Evolutionary conservation across 2,329 filamentous ascomycete genomes (phyloP).

Genomic region (Colletotrichum australisinense): DNA sequence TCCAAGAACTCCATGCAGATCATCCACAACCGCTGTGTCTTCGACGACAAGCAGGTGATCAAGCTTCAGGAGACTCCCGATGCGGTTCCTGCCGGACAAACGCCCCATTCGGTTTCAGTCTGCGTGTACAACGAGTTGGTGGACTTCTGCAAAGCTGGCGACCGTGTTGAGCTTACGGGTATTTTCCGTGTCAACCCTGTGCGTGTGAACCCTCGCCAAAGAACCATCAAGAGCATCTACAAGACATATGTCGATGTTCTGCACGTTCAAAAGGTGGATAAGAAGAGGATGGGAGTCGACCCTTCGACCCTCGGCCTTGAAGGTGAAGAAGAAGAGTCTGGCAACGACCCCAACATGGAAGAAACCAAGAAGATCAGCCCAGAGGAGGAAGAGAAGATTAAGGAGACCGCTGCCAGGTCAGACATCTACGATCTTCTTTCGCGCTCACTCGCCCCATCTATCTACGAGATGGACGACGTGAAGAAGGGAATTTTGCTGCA

Average conservation of each 20-base stretch:
- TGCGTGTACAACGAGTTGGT: constrained; percentile 98
- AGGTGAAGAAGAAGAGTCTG: constrained; percentile 71
- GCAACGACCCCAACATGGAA: constrained; percentile 81
- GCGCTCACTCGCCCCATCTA: constrained; percentile 90
- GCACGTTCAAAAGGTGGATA: constrained; percentile 96
- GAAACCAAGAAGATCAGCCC: constrained; percentile 85
- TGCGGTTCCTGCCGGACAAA: constrained; percentile 93
- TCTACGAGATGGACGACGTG: constrained; percentile 98
- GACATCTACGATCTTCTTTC: constrained; percentile 95
- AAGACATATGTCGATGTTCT: constrained; percentile 98
- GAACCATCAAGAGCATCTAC: constrained; percentile 93
- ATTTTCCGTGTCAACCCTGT: constrained; percentile 97
- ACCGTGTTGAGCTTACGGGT: constrained; percentile 93
- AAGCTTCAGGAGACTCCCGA: constrained; percentile 98
- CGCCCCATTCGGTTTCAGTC: constrained; percentile 94
- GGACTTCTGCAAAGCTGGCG: constrained; percentile 97
- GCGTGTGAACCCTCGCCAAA: constrained; percentile 91
- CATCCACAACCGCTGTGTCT: constrained; percentile 93
- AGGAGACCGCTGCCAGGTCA: constrained; percentile 78
- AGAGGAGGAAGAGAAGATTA: constrained; percentile 92
- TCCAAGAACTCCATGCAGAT: constrained; percentile 98
- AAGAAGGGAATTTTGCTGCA: constrained; percentile 98
- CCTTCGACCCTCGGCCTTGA: constrained; percentile 87
- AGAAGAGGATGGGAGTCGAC: constrained; percentile 92
- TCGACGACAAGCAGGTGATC: constrained; percentile 98